Conservation (phyloP, 192 early-diverging fungal genomes). For the Rhizophagus prolifer region DNA sequence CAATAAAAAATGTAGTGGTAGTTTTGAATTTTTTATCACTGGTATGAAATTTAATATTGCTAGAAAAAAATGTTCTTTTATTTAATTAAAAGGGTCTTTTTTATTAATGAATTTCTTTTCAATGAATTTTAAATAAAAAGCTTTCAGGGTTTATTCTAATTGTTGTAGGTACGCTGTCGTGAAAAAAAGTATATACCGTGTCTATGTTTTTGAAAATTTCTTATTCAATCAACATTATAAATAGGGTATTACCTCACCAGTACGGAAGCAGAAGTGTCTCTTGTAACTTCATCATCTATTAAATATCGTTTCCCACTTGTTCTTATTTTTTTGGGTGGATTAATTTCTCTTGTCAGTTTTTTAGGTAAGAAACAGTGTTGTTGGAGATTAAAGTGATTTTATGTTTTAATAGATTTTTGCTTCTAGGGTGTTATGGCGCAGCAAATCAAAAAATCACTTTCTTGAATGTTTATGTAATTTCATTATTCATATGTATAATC, state of each 20-base stretch:
- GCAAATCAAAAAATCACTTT: neutral
- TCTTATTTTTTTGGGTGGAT: constrained; percentile 3
- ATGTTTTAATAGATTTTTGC: neutral
- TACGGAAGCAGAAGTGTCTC: neutral
- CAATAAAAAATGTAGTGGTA: neutral
- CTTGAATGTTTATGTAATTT: neutral
- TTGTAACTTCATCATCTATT: neutral
- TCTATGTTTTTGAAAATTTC: neutral
- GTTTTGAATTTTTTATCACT: constrained; percentile 4
- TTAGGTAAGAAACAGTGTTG: neutral
- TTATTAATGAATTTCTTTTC: neutral
- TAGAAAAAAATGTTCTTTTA: neutral
- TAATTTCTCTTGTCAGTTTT: constrained; percentile 6
- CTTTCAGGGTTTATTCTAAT: constrained; percentile 8
- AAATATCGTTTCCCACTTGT: neutral
- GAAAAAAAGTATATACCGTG: neutral
- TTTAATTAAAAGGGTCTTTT: neutral
- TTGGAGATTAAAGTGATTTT: neutral
- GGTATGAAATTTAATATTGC: neutral
- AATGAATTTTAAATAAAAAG: neutral
- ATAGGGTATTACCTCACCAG: neutral
- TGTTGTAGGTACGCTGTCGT: neutral
- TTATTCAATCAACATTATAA: neutral
- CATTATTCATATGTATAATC: constrained; percentile 4
- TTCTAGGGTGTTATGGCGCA: neutral